These are phyloP conservation scores for Arthrobotrys iridis DNA, from an alignment of 2,329 filamentous ascomycete species.

Conservation along the genomic window DNA sequence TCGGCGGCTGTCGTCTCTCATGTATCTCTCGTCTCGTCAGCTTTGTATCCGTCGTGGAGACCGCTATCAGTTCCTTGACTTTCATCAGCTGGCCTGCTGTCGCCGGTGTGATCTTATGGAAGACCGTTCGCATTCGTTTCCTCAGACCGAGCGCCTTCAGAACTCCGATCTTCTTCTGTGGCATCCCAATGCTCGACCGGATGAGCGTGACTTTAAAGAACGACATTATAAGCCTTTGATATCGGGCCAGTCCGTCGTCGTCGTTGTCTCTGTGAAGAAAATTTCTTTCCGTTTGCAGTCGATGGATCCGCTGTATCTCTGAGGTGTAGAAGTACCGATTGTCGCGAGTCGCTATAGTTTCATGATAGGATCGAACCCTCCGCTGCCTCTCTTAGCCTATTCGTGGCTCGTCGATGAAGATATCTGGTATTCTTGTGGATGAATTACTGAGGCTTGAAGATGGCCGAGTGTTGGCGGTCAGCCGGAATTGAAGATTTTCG, in stretches of 20 bases:
- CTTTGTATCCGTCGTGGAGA: constrained; percentile 76
- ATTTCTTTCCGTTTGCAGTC: background rate
- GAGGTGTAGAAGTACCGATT: constrained; percentile 10
- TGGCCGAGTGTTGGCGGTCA: background rate
- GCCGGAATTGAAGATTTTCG: constrained; percentile 26
- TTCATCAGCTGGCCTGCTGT: constrained; percentile 91
- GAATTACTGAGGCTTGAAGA: background rate
- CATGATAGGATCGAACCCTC: constrained; percentile 1
- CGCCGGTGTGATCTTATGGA: constrained; percentile 82
- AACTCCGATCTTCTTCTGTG: constrained; percentile 79
- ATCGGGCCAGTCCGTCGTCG: constrained; percentile 19
- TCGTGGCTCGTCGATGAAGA: background rate
- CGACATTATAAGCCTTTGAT: constrained; percentile 67
- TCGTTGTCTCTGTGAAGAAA: constrained; percentile 1
- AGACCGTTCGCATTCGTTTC: constrained; percentile 85
- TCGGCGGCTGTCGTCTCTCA: constrained; percentile 76
- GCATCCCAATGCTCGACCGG: constrained; percentile 88
- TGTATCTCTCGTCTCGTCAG: constrained; percentile 76
- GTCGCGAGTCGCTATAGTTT: constrained; percentile 17
- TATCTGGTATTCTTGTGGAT: background rate
- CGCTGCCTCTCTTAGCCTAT: background rate
- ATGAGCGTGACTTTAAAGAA: constrained; percentile 93
- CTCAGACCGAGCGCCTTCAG: constrained; percentile 85
- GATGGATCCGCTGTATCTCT: background rate
- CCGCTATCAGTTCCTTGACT: constrained; percentile 89